A percentile compares a stretch with the other conserved stretches of the same genome.
Conservation (phyloP, 1,284 basidiomycete genomes). For the Sanghuangporus baumii region DNA sequence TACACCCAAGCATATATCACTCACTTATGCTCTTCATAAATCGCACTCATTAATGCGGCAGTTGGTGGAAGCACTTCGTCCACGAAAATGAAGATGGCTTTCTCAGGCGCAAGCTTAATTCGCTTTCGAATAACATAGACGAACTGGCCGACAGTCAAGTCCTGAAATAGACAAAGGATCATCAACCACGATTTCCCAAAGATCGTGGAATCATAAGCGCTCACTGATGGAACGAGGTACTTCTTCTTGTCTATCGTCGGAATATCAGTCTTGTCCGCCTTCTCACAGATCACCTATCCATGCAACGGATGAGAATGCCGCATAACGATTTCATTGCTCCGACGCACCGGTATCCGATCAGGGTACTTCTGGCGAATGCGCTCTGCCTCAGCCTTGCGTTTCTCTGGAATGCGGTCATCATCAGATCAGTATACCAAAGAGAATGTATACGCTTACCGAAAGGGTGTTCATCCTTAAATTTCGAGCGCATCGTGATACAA, state of each 20-base stretch:
- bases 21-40: slow-evolving; percentile 99
- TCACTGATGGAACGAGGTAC: slow-evolving; percentile 94
- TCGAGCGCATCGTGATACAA: slow-evolving; percentile 72
- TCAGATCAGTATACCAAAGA: slow-evolving; percentile 16
- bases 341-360: slow-evolving; percentile 92
- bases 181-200: background rate
- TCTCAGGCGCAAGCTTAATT: slow-evolving; percentile 99
- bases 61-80: slow-evolving; percentile 98
- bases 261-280: slow-evolving; percentile 98
- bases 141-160: slow-evolving; percentile 97
- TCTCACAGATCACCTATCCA: slow-evolving; percentile 95
- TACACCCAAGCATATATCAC: slow-evolving; percentile 28
- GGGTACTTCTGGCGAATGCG: slow-evolving; percentile 98
- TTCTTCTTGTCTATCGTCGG: slow-evolving; percentile 99
- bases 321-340: slow-evolving; percentile 12
- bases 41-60: slow-evolving; percentile 96
- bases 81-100: slow-evolving; percentile 99
- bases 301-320: slow-evolving; percentile 17
- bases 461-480: slow-evolving; percentile 99
- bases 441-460: slow-evolving; percentile 65
- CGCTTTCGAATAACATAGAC: slow-evolving; percentile 99
- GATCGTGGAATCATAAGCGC: slow-evolving; percentile 24
- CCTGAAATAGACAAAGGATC: slow-evolving; percentile 42
- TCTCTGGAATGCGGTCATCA: slow-evolving; percentile 54
- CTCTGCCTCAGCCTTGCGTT: slow-evolving; percentile 97